Evolutionary conservation across 2,329 filamentous ascomycete species (phyloP), one percentile per base, ranked within the genome.

Genomic region (Lasiodiplodia gonubiensis): DNA sequence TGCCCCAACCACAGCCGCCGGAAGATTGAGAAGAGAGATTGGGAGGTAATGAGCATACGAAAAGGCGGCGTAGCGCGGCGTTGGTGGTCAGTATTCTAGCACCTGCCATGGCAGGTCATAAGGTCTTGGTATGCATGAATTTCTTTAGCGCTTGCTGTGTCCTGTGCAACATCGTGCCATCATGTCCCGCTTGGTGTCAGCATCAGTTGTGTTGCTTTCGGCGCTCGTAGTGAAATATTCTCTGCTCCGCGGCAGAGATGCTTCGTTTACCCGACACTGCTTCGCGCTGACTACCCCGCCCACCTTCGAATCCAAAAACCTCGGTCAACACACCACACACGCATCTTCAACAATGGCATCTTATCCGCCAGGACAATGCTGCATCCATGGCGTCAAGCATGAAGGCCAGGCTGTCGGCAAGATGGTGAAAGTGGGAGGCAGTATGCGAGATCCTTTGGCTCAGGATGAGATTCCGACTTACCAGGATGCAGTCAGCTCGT

Each of bases 21-120:
- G 85, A 64, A 84, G 89, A 72, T 76, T 91, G 73, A 83, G 87
- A 71, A 86, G 85, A 73, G 88, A 90, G 72, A 76, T 90, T 68
- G 86, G 83, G 35, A 82, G 86, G 69, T 83, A 57, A 52, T 25
- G 39, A 49, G 39, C 16, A 53, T 42, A 48, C 23, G 52, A 46
- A 14, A 48, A 30, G n/a, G n/a, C 8, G 59, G 59, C 42, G 46
- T 51, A 37, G 59, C 23, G 46, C 27, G 59, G 59, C 46, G 59
- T 51, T 63, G 30, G 46, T 35, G 27, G 59, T 25, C 10, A 37
- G 23, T 63, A 18, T 16, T 46, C 14, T 21, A 37, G 18, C n/a
- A 37, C 23, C 33, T 37, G 42, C 25, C 30, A 55, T 27, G 18
- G 39, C 27, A 23, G 23, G 39, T 23, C 21, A 10, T 5, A 16